phyloP scores from a whole-genome alignment of 257 asterid genomes.

The Buddleja alternifolia region DNA sequence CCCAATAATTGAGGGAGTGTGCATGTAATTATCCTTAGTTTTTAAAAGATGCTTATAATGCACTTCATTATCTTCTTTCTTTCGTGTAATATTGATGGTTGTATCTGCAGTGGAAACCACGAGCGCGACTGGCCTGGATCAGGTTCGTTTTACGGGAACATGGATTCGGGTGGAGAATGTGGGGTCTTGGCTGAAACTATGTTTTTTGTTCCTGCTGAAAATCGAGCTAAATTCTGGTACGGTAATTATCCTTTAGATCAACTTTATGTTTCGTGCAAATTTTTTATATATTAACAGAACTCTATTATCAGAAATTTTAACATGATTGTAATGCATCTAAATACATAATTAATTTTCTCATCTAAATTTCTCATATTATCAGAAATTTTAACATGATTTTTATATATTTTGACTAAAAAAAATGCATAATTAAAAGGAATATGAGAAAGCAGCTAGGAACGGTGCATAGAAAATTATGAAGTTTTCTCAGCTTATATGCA shows the following conservation, averaged over 20 bases:
- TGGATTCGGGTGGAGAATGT: constrained; percentile 96
- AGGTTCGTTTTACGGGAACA: constrained; percentile 76
- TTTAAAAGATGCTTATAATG: no score
- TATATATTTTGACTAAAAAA: no score
- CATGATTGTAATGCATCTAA: no score
- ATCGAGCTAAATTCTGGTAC: constrained; percentile 92
- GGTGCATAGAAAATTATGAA: background rate
- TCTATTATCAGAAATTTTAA: no score
- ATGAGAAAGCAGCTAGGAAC: no score
- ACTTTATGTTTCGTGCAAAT: background rate
- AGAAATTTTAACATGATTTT: no score
- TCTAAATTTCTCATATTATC: no score
- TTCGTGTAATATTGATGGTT: constrained; percentile 1
- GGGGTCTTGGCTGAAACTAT: constrained; percentile 84
- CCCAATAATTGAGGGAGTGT: no score
- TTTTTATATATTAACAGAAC: no score
- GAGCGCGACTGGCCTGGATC: constrained; percentile 97
- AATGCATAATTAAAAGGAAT: no score
- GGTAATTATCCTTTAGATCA: background rate
- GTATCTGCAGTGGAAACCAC: constrained; percentile 80
- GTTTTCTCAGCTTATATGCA: background rate
- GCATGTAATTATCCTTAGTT: no score
- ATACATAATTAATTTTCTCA: no score
- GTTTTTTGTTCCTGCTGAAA: constrained; percentile 89
- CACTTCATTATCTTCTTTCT: background rate